phyloP scores from a whole-genome alignment of 169 alveolate genomes.

The Cryptosporidium canis region DNA sequence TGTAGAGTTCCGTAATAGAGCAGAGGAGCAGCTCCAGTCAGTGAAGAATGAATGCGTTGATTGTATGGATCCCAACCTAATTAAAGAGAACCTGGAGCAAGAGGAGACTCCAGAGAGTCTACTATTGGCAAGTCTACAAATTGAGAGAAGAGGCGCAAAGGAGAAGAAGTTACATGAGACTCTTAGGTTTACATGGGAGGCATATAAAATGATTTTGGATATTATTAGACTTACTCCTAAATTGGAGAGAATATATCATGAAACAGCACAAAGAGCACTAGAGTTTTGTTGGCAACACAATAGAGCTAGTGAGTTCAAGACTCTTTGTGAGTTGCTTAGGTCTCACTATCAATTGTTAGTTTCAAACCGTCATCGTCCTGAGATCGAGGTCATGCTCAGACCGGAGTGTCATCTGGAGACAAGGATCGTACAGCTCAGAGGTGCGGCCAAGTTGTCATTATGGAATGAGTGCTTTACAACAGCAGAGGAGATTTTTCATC shows the following conservation, averaged over 20 bases:
- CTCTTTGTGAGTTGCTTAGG: slow-evolving; percentile 93
- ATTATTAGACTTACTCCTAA: slow-evolving; percentile 92
- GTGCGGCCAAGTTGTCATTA: slow-evolving; percentile 91
- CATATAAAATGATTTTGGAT: slow-evolving; percentile 93
- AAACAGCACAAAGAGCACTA: slow-evolving; percentile 93
- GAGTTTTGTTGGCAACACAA: slow-evolving; percentile 91
- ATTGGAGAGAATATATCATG: slow-evolving; percentile 93
- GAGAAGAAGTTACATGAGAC: slow-evolving; percentile 83
- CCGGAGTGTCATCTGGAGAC: slow-evolving; percentile 90
- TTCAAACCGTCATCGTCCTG: slow-evolving; percentile 75
- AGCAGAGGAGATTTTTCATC: slow-evolving; percentile 91
- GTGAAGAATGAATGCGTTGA: slow-evolving; percentile 80
- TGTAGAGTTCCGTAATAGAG: slow-evolving; percentile 87
- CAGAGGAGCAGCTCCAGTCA: slow-evolving; percentile 85
- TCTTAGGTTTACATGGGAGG: slow-evolving; percentile 93
- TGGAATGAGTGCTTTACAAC: slow-evolving; percentile 96
- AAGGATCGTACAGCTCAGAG: slow-evolving; percentile 89
- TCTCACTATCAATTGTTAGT: slow-evolving; percentile 88
- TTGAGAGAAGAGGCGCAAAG: slow-evolving; percentile 83
- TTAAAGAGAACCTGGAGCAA: slow-evolving; percentile 57
- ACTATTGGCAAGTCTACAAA: slow-evolving; percentile 84
- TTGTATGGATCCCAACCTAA: slow-evolving; percentile 54
- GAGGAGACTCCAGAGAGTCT: slow-evolving; percentile 88
- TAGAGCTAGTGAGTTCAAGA: slow-evolving; percentile 91
- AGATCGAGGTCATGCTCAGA: slow-evolving; percentile 83